Evolutionary conservation across 2,329 filamentous ascomycete genomes (phyloP).

Genomic region (Pyricularia sp.): DNA sequence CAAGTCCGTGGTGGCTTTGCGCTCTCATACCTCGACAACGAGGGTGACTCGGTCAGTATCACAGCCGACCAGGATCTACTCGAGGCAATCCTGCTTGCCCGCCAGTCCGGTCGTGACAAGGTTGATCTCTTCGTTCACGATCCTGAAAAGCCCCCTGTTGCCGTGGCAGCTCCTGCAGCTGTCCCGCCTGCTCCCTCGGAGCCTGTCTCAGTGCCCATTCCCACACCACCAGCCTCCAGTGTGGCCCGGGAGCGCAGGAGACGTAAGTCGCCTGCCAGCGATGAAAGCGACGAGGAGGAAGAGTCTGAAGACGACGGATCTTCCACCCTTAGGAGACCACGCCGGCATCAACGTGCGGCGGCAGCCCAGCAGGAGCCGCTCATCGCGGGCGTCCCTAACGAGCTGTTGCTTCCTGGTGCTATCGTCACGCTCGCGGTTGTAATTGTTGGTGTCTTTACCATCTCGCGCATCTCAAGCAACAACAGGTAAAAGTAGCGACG

Average conservation of each 20-base stretch:
- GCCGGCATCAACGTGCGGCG: slow-evolving; percentile 17
- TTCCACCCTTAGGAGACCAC: slow-evolving; percentile 24
- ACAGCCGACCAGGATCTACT: slow-evolving; percentile 88
- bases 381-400: slow-evolving; percentile 85
- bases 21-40: slow-evolving; percentile 90
- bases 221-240: slow-evolving; percentile 36
- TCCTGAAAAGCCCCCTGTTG: slow-evolving; percentile 74
- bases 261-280: slow-evolving; percentile 17
- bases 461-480: slow-evolving; percentile 47
- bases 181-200: slow-evolving; percentile 17
- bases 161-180: slow-evolving; percentile 31
- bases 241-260: slow-evolving; percentile 37
- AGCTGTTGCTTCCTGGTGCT: slow-evolving; percentile 81
- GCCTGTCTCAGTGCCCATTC: slow-evolving; percentile 23
- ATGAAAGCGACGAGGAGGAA: slow-evolving; percentile 36
- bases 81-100: slow-evolving; percentile 77
- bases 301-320: slow-evolving; percentile 4
- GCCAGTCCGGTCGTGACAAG: slow-evolving; percentile 69
- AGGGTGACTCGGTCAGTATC: slow-evolving; percentile 92
- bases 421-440: slow-evolving; percentile 92
- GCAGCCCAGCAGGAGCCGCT: slow-evolving; percentile 46
- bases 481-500: background rate
- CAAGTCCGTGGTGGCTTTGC: slow-evolving; percentile 74
- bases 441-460: slow-evolving; percentile 83
- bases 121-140: slow-evolving; percentile 96